Conservation (phyloP, 768 basidiomycete species). For the Pholiota microspora region DNA sequence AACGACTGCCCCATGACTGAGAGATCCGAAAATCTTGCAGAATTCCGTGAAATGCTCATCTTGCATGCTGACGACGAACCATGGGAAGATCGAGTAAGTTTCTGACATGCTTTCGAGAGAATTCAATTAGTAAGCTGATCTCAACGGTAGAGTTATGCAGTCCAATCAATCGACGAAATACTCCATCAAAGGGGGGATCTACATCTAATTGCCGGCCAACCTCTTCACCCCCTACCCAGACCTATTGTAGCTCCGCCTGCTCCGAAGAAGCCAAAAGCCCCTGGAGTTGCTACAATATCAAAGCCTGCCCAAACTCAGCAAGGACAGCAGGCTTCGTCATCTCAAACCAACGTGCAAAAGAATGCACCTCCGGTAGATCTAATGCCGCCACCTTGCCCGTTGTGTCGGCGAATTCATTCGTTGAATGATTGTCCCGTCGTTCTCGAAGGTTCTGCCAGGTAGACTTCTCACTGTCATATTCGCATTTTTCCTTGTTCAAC, state of each 20-base stretch:
- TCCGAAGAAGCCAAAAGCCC: constrained; percentile 14
- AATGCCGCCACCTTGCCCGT: neutral
- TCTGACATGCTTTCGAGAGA: neutral
- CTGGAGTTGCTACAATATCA: neutral
- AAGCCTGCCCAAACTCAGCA: neutral
- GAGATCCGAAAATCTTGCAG: constrained; percentile 60
- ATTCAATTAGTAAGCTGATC: constrained; percentile 9
- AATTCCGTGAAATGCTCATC: constrained; percentile 68
- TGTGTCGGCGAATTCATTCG: neutral
- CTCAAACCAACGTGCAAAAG: neutral
- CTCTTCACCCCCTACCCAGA: constrained; percentile 51
- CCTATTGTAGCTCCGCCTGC: constrained; percentile 14
- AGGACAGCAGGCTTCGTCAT: neutral
- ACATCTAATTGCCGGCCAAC: constrained; percentile 59
- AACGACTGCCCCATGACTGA: constrained; percentile 65
- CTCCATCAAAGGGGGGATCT: constrained; percentile 55
- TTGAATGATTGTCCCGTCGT: constrained; percentile 51
- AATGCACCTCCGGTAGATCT: neutral
- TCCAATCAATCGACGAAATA: constrained; percentile 67
- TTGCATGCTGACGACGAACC: constrained; percentile 65
- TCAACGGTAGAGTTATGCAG: constrained; percentile 52
- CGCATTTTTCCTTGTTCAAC: neutral
- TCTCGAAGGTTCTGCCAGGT: constrained; percentile 54
- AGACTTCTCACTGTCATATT: constrained; percentile 1
- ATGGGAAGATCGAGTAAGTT: constrained; percentile 58